A percentile compares a stretch with the other conserved stretches of the same genome.
Evolutionary conservation across 2,329 filamentous ascomycete species (phyloP).

Genomic region (Aureobasidium subglaciale): DNA sequence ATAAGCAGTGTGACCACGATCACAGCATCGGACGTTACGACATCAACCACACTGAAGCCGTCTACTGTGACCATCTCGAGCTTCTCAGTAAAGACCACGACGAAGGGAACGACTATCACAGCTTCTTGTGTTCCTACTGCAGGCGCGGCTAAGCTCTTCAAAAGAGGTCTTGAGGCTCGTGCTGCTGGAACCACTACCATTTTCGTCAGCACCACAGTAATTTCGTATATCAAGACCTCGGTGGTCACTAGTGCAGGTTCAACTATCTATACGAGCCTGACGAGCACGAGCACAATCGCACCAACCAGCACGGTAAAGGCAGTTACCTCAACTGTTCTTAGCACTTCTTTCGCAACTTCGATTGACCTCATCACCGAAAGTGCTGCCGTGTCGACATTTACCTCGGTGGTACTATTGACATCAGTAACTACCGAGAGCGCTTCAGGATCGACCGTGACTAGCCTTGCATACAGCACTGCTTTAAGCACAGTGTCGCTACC

Average conservation of each 20-base stretch:
- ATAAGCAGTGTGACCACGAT: conserved; percentile 23
- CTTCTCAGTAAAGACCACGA: conserved; percentile 24
- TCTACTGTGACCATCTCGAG: conserved; percentile 21
- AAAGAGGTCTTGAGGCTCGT: conserved; percentile 17
- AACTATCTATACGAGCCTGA: conserved; percentile 22
- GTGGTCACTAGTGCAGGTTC: conserved; percentile 16
- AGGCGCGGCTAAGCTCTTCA: conserved; percentile 18
- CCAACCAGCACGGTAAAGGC: conserved; percentile 23
- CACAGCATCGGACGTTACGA: conserved; percentile 21
- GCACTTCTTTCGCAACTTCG: conserved; percentile 18
- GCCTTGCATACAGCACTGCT: conserved; percentile 10
- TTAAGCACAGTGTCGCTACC: conserved; percentile 8
- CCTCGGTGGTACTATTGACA: conserved; percentile 15
- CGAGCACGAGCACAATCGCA: conserved; percentile 22
- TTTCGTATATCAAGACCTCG: conserved; percentile 22
- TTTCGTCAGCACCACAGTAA: conserved; percentile 24
- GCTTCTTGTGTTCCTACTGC: conserved; percentile 25
- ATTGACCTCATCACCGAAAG: not conserved
- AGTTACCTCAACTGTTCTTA: conserved; percentile 21
- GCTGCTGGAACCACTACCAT: conserved; percentile 23
- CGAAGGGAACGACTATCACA: conserved; percentile 26
- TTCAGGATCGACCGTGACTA: conserved; percentile 11
- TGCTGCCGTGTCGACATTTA: conserved; percentile 20
- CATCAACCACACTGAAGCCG: conserved; percentile 22
- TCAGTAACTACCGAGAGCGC: conserved; percentile 8